Conservation (phyloP, 2,329 filamentous ascomycete genomes). For the Parascedosporium putredinis region DNA sequence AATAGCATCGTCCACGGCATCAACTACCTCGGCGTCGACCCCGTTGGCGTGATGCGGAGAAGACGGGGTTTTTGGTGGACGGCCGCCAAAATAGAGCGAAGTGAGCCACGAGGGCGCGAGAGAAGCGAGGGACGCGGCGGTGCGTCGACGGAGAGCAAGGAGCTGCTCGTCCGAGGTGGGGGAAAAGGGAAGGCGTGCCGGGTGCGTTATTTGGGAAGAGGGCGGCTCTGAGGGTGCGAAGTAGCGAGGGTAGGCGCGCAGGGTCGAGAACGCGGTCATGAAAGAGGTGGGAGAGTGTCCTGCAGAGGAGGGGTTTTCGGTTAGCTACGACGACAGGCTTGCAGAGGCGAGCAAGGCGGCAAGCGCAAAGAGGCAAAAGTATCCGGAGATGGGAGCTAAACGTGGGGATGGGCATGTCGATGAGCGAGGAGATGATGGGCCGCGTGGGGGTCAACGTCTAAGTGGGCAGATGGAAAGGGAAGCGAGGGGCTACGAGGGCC, state of each 20-base stretch:
- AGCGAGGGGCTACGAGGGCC: not conserved
- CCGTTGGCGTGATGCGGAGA: too few relatives aligned
- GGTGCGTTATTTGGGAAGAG: constrained; percentile 81
- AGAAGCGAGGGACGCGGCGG: constrained; percentile 48
- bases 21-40: constrained; percentile 38
- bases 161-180: constrained; percentile 50
- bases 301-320: constrained; percentile 18
- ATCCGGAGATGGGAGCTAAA: not conserved
- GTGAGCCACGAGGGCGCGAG: constrained; percentile 36
- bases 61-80: constrained; percentile 14
- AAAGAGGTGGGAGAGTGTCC: constrained; percentile 48
- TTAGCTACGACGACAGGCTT: not conserved
- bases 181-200: constrained; percentile 49
- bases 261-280: constrained; percentile 50
- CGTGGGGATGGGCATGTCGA: not conserved
- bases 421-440: not conserved
- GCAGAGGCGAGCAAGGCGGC: not conserved
- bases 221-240: constrained; percentile 62
- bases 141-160: constrained; percentile 52
- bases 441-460: not conserved
- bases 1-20: constrained; percentile 51
- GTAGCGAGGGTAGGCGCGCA: constrained; percentile 52
- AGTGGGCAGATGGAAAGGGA: not conserved
- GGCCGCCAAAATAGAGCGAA: constrained; percentile 39
- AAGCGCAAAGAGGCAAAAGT: not conserved